Evolutionary conservation across 2,329 filamentous ascomycete species (phyloP).

Genomic region (Helicocarpus griseus): DNA sequence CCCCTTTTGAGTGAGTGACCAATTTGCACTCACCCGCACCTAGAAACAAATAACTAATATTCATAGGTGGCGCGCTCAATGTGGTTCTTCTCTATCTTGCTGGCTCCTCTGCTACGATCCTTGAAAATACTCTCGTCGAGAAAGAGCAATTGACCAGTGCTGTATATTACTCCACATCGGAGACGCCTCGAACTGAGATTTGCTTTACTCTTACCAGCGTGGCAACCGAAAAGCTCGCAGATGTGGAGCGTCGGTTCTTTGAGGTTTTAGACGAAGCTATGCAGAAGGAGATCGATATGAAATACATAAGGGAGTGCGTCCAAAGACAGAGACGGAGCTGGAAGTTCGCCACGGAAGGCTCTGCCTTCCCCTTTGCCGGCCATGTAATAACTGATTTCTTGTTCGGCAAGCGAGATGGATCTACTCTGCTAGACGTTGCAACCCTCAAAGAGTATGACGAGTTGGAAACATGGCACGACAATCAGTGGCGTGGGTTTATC

Average conservation of each 20-base stretch:
- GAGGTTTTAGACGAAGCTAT: conserved; percentile 74
- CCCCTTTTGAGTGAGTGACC: conserved; percentile 44
- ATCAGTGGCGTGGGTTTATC: conserved; percentile 73
- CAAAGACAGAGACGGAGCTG: conserved; percentile 69
- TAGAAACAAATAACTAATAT: background rate
- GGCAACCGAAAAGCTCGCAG: conserved; percentile 70
- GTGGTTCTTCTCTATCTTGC: conserved; percentile 78
- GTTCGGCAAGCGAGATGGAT: conserved; percentile 78
- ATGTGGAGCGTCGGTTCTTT: conserved; percentile 78
- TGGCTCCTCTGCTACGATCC: conserved; percentile 81
- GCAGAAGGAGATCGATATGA: conserved; percentile 70
- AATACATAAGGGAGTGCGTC: conserved; percentile 81
- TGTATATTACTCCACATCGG: conserved; percentile 69
- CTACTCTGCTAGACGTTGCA: conserved; percentile 54
- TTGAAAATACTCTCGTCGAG: conserved; percentile 89
- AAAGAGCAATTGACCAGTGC: conserved; percentile 85
- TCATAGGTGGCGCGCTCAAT: conserved; percentile 60
- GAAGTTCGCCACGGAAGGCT: conserved; percentile 74
- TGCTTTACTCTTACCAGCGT: conserved; percentile 82
- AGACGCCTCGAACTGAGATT: conserved; percentile 71
- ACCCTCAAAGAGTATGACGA: conserved; percentile 49
- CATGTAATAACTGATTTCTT: conserved; percentile 88
- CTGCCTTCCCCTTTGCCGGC: conserved; percentile 69
- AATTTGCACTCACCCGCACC: conserved; percentile 6
- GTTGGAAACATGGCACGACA: conserved; percentile 70